These are phyloP conservation scores for Monosporozyma servazzii DNA, from an alignment of 805 yeast species.

Conservation along the genomic window DNA sequence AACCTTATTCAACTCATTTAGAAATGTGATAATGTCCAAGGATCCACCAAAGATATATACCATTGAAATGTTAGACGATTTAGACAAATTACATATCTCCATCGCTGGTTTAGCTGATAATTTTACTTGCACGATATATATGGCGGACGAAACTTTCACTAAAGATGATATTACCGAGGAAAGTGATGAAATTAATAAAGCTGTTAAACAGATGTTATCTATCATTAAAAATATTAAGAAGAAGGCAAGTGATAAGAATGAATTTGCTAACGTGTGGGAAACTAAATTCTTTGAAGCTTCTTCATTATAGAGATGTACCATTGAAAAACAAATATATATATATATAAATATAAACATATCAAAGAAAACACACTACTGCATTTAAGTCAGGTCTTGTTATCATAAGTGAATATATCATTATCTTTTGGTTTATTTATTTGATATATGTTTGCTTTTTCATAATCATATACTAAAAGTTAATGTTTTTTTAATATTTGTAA, in stretches of 20 bases:
- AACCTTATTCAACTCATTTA: slow-evolving; percentile 47
- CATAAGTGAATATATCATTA: no score
- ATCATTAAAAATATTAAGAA: slow-evolving; percentile 40
- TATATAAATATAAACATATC: neutral
- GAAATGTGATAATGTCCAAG: slow-evolving; percentile 43
- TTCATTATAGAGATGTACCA: neutral
- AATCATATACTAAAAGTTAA: no score
- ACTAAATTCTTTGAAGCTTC: slow-evolving; percentile 18
- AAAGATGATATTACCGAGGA: slow-evolving; percentile 25
- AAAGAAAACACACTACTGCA: neutral
- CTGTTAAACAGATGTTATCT: slow-evolving; percentile 26
- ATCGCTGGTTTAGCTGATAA: slow-evolving; percentile 47
- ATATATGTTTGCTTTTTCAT: no score
- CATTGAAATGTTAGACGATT: slow-evolving; percentile 40
- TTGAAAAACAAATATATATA: neutral
- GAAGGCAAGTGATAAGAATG: slow-evolving; percentile 40
- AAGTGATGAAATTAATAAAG: slow-evolving; percentile 19
- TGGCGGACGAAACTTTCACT: slow-evolving; percentile 29
- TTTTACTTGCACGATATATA: slow-evolving; percentile 47
- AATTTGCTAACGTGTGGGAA: slow-evolving; percentile 30
- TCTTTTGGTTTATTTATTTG: no score
- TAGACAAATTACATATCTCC: slow-evolving; percentile 35
- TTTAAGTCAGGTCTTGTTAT: neutral
- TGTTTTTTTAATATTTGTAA: no score
- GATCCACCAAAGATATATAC: slow-evolving; percentile 5